A percentile compares a stretch with the other conserved stretches of the same genome.
phyloP scores from a whole-genome alignment of 2,329 filamentous ascomycete genomes.

The Sarocladium oryzae region DNA sequence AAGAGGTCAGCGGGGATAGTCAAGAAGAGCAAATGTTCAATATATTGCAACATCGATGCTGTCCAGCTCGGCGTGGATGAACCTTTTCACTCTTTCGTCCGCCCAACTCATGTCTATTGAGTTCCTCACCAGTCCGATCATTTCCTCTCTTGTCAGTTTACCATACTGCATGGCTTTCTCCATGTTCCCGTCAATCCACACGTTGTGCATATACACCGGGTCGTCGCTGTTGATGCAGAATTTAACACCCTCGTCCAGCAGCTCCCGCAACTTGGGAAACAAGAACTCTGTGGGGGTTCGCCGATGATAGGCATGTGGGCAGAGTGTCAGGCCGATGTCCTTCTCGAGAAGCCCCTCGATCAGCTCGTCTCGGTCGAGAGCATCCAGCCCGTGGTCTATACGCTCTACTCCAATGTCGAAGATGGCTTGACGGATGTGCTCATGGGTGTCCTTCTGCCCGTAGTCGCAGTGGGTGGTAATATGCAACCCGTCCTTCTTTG shows the following conservation, averaged over 20 bases:
- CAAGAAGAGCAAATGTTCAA: neutral
- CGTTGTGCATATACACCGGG: slow-evolving; percentile 51
- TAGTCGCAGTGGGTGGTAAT: slow-evolving; percentile 47
- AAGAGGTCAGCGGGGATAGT: neutral
- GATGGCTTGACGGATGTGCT: slow-evolving; percentile 53
- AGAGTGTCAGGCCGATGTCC: slow-evolving; percentile 58
- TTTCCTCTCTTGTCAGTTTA: slow-evolving; percentile 32
- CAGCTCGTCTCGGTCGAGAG: slow-evolving; percentile 51
- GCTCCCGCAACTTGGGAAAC: slow-evolving; percentile 39
- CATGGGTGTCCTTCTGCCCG: slow-evolving; percentile 39
- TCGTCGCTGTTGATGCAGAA: slow-evolving; percentile 69
- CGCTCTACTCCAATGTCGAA: slow-evolving; percentile 53
- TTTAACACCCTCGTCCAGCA: slow-evolving; percentile 54
- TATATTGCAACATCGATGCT: slow-evolving; percentile 2
- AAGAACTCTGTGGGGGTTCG: slow-evolving; percentile 33
- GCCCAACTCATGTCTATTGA: slow-evolving; percentile 43
- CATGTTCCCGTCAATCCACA: slow-evolving; percentile 19
- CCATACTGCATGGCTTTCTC: slow-evolving; percentile 6
- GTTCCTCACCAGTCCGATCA: slow-evolving; percentile 34
- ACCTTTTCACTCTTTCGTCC: slow-evolving; percentile 26
- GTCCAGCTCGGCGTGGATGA: slow-evolving; percentile 7
- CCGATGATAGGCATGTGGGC: slow-evolving; percentile 38
- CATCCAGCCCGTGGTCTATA: slow-evolving; percentile 67
- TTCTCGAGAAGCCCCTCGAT: slow-evolving; percentile 48
- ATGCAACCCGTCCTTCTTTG: slow-evolving; percentile 33